Evolutionary conservation across 2,329 filamentous ascomycete species (phyloP).

Genomic region (Fusarium miscanthi): DNA sequence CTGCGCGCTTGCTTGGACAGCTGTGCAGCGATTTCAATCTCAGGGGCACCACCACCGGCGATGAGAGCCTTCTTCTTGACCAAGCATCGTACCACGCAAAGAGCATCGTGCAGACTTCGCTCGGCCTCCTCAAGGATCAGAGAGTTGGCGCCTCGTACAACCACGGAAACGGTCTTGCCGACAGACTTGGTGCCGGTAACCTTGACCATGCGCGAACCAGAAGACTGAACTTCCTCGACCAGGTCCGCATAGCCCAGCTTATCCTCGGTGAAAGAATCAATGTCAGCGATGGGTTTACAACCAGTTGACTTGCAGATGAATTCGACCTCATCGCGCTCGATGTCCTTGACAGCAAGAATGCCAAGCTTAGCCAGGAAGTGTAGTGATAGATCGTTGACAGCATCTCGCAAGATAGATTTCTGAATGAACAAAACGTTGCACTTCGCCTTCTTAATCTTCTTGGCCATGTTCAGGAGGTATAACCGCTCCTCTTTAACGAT

Average conservation of each 20-base stretch:
- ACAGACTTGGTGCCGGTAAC: conserved; percentile 88
- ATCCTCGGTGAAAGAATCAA: conserved; percentile 98
- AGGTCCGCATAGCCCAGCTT: conserved; percentile 95
- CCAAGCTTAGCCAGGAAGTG: conserved; percentile 98
- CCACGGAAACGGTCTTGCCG: conserved; percentile 91
- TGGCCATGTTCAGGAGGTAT: conserved; percentile 98
- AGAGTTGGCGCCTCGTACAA: conserved; percentile 92
- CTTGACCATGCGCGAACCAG: conserved; percentile 92
- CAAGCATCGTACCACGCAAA: conserved; percentile 95
- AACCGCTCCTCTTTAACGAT: conserved; percentile 99
- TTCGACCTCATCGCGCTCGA: conserved; percentile 98
- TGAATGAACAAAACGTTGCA: conserved; percentile 99
- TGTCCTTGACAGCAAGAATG: conserved; percentile 96
- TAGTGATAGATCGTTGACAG: conserved; percentile 95
- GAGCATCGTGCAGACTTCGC: conserved; percentile 94
- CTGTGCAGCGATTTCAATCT: conserved; percentile 94
- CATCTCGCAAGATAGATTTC: conserved; percentile 97
- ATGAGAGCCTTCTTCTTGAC: conserved; percentile 99
- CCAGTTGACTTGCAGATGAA: conserved; percentile 99
- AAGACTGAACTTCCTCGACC: conserved; percentile 89
- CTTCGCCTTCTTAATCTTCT: conserved; percentile 99
- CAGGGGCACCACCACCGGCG: conserved; percentile 93
- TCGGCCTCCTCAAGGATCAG: conserved; percentile 97
- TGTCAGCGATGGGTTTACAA: conserved; percentile 98
- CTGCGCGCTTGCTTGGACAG: conserved; percentile 84